phyloP scores from a whole-genome alignment of 2,329 filamentous ascomycete genomes.

The Xylaria multiplex region DNA sequence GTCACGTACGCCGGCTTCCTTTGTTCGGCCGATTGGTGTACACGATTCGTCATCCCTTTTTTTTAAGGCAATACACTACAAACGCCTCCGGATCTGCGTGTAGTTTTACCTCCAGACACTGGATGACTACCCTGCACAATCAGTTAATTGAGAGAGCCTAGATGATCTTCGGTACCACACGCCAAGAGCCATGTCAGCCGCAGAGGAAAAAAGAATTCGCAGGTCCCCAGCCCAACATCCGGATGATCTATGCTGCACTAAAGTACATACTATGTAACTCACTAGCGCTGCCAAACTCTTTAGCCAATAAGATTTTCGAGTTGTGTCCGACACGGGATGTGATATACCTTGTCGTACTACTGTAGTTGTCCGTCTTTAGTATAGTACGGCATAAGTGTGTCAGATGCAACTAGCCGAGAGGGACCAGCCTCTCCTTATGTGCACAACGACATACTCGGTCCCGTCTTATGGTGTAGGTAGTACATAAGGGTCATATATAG shows the following conservation, averaged over 20 bases:
- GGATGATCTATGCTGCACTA: not conserved
- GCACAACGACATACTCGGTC: no score
- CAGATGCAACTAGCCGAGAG: no score
- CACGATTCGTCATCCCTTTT: not conserved
- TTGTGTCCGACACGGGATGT: not conserved
- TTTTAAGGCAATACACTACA: not conserved
- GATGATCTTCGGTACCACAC: constrained; percentile 3
- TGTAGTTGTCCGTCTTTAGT: no score
- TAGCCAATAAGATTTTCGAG: not conserved
- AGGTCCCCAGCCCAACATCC: constrained; percentile 17
- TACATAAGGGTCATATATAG: no score
- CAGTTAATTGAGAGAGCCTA: constrained; percentile 1
- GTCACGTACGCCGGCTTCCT: not conserved
- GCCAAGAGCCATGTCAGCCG: constrained; percentile 7
- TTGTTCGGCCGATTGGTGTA: constrained; percentile 1
- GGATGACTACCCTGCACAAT: not conserved
- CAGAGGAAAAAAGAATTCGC: constrained; percentile 18
- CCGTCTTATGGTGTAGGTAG: no score
- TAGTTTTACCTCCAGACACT: no score
- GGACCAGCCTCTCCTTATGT: no score
- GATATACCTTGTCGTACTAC: no score
- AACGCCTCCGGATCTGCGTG: not conserved
- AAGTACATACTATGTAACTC: not conserved
- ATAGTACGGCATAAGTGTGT: no score
- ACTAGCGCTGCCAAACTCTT: not conserved